These are phyloP conservation scores for Fusarium penzigii DNA, from an alignment of 2,329 filamentous ascomycete genomes.

Conservation along the genomic window DNA sequence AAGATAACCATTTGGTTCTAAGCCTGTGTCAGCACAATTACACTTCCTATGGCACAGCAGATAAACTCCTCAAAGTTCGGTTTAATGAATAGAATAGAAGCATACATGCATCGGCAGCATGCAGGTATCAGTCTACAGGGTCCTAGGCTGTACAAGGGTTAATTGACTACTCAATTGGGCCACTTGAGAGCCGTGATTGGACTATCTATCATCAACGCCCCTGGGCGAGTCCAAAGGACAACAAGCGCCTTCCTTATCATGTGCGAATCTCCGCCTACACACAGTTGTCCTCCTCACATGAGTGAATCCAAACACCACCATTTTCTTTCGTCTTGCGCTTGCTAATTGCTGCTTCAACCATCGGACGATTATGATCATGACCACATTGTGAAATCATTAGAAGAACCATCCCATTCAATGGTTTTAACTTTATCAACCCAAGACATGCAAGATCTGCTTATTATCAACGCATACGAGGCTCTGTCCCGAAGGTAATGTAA, in stretches of 20 bases:
- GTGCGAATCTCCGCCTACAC: neutral
- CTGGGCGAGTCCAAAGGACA: constrained; percentile 23
- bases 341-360: no score
- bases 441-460: neutral
- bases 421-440: neutral
- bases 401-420: no score
- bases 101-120: no score
- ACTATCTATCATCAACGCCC: constrained; percentile 14
- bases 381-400: no score
- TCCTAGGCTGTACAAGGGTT: neutral
- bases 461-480: no score
- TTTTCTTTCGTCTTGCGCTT: neutral
- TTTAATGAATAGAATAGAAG: no score
- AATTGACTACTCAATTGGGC: constrained; percentile 32
- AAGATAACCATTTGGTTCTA: neutral
- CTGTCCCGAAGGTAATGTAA: no score
- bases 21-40: neutral
- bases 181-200: constrained; percentile 26
- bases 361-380: no score
- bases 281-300: neutral
- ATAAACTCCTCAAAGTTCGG: neutral
- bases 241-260: constrained; percentile 12
- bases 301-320: neutral
- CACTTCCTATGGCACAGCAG: neutral
- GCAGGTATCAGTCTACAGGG: neutral